Evolutionary conservation across 495 filamentous ascomycete genomes (phyloP).

Genomic region (Platismatia glauca): DNA sequence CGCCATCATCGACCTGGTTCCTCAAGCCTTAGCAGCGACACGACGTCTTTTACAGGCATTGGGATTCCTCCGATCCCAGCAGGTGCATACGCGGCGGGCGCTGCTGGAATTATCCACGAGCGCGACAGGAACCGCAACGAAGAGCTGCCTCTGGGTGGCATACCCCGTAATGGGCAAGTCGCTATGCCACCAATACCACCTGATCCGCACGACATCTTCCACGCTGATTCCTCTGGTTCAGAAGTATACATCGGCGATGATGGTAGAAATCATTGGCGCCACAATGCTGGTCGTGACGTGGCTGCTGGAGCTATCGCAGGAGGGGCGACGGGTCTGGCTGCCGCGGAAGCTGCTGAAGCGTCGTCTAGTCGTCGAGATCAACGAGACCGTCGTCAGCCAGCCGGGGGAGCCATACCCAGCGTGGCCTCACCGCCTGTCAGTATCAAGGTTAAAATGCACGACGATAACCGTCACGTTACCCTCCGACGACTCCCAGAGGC

Average conservation of each 20-base stretch:
- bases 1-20: slow-evolving; percentile 43
- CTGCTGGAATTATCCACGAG: slow-evolving; percentile 13
- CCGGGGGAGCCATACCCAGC: slow-evolving; percentile 30
- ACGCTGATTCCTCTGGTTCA: slow-evolving; percentile 49
- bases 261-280: slow-evolving; percentile 40
- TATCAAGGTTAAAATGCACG: slow-evolving; percentile 72
- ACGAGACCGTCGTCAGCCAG: slow-evolving; percentile 25
- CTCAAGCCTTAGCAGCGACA: slow-evolving; percentile 37
- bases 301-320: slow-evolving; percentile 34
- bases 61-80: slow-evolving; percentile 33
- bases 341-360: slow-evolving; percentile 39
- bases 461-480: slow-evolving; percentile 72
- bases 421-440: slow-evolving; percentile 56
- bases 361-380: slow-evolving; percentile 33
- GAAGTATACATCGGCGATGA: slow-evolving; percentile 46
- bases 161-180: slow-evolving; percentile 15
- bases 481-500: slow-evolving; percentile 71
- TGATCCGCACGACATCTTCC: slow-evolving; percentile 44
- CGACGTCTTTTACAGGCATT: slow-evolving; percentile 37
- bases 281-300: slow-evolving; percentile 31
- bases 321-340: slow-evolving; percentile 38
- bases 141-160: slow-evolving; percentile 18
- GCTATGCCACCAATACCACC: slow-evolving; percentile 40
- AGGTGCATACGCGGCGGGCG: slow-evolving; percentile 31
- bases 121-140: slow-evolving; percentile 12